A percentile compares a stretch with the other conserved stretches of the same genome.
phyloP scores from a whole-genome alignment of 2,329 filamentous ascomycete genomes.

The Colletotrichum falcatum region DNA sequence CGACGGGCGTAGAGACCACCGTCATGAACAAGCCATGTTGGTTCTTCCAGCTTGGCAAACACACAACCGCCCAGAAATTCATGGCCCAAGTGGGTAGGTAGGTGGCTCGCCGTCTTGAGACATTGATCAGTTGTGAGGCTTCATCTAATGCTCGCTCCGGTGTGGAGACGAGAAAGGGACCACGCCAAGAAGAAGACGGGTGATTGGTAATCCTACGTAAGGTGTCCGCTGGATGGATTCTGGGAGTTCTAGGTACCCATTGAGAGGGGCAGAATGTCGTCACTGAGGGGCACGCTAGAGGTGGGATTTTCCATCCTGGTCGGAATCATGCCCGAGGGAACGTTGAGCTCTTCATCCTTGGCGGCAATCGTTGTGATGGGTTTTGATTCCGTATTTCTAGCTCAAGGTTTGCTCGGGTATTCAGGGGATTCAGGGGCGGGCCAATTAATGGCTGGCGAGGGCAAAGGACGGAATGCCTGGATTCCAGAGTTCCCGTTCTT shows the following conservation, averaged over 20 bases:
- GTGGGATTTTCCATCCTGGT: not conserved
- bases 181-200: not conserved
- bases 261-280: conserved; percentile 21
- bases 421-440: not conserved
- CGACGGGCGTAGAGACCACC: too few species aligned
- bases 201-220: not conserved
- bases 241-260: too few species aligned
- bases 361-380: not conserved
- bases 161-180: not conserved
- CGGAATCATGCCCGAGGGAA: not conserved
- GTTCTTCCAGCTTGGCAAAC: not conserved
- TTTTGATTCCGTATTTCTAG: not conserved
- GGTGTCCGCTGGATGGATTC: not conserved
- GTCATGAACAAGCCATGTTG: too few species aligned
- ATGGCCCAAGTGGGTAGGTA: not conserved
- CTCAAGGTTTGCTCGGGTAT: not conserved
- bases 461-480: not conserved
- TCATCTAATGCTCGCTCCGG: not conserved
- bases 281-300: conserved; percentile 11
- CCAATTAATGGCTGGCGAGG: not conserved
- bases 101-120: not conserved
- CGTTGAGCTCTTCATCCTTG: not conserved
- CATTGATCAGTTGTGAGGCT: not conserved
- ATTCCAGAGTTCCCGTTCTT: not conserved
- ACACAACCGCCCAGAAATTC: not conserved